phyloP scores from a whole-genome alignment of 2,329 filamentous ascomycete species.

The Paraphaeosphaeria sporulosa region DNA sequence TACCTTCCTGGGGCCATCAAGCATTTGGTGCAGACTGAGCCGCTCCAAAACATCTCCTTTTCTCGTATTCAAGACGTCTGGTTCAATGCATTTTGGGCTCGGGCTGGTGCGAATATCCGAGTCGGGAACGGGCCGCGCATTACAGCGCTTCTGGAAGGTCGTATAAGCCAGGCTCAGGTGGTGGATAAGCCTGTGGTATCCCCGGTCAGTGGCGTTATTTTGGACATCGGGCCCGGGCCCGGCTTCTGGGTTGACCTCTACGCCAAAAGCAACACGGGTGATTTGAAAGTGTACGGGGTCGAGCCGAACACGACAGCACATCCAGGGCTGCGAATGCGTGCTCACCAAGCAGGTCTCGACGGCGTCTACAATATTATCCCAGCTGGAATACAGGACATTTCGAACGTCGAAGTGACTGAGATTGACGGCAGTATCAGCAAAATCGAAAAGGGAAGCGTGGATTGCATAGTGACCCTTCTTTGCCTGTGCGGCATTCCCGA shows the following conservation, averaged over 20 bases:
- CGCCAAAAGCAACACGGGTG: conserved; percentile 1
- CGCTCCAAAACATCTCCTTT: background rate
- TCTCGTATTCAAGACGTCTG: conserved; percentile 6
- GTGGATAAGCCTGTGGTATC: conserved; percentile 5
- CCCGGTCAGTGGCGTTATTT: conserved; percentile 2
- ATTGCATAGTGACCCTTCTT: conserved; percentile 7
- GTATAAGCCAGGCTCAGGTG: conserved; percentile 6
- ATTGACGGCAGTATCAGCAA: conserved; percentile 2
- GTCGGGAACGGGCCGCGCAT: conserved; percentile 6
- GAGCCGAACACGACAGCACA: conserved; percentile 4
- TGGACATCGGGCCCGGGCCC: conserved; percentile 8
- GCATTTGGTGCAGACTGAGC: conserved; percentile 1
- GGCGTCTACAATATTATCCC: conserved; percentile 5
- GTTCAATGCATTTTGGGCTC: conserved; percentile 10
- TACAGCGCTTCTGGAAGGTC: conserved; percentile 12
- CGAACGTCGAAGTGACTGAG: background rate
- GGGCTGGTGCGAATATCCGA: conserved; percentile 7
- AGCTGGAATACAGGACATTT: conserved; percentile 7
- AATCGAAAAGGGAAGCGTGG: conserved; percentile 10
- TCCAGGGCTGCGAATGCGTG: background rate
- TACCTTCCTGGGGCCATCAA: conserved; percentile 2
- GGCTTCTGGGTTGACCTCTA: conserved; percentile 11
- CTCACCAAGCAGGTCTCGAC: conserved; percentile 5
- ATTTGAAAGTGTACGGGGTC: conserved; percentile 7
- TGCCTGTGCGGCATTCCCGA: conserved; percentile 9